Evolutionary conservation across 2,329 filamentous ascomycete species (phyloP).

Genomic region (Penicillium janthinellum): DNA sequence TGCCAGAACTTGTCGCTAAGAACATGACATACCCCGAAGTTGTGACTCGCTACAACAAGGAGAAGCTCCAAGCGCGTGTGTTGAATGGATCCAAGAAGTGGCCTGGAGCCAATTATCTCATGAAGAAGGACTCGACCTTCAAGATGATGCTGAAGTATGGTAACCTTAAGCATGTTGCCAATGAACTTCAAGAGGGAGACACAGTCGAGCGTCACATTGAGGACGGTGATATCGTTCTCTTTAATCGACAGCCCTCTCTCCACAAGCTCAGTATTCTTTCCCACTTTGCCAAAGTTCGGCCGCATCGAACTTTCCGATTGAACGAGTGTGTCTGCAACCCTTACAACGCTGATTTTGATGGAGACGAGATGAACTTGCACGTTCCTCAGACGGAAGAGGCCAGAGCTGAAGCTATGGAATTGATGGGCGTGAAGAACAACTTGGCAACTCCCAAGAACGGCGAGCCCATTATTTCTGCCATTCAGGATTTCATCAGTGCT

Average conservation of each 20-base stretch:
- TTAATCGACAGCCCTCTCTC: slow-evolving; percentile 95
- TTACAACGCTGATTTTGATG: slow-evolving; percentile 99
- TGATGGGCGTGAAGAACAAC: slow-evolving; percentile 99
- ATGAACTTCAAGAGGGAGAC: slow-evolving; percentile 77
- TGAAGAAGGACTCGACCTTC: slow-evolving; percentile 70
- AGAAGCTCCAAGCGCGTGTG: slow-evolving; percentile 75
- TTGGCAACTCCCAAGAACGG: slow-evolving; percentile 95
- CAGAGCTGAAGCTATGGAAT: slow-evolving; percentile 86
- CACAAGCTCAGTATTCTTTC: slow-evolving; percentile 99
- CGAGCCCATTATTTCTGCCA: slow-evolving; percentile 97
- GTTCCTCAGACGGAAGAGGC: slow-evolving; percentile 98
- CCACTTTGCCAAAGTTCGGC: slow-evolving; percentile 88
- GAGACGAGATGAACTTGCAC: slow-evolving; percentile 98
- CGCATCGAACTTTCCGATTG: slow-evolving; percentile 92
- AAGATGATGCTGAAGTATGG: slow-evolving; percentile 77
- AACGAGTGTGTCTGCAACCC: slow-evolving; percentile 98
- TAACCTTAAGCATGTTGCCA: slow-evolving; percentile 70
- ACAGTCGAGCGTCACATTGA: slow-evolving; percentile 92
- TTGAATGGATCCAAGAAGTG: slow-evolving; percentile 75
- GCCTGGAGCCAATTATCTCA: slow-evolving; percentile 83
- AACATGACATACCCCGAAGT: slow-evolving; percentile 94
- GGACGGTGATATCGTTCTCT: slow-evolving; percentile 92
- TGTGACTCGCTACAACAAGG: slow-evolving; percentile 80
- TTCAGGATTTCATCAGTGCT: slow-evolving; percentile 97
- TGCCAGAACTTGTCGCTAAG: slow-evolving; percentile 88